Evolutionary conservation across 2,329 filamentous ascomycete genomes (phyloP).

Genomic region (Colletotrichum lentis): DNA sequence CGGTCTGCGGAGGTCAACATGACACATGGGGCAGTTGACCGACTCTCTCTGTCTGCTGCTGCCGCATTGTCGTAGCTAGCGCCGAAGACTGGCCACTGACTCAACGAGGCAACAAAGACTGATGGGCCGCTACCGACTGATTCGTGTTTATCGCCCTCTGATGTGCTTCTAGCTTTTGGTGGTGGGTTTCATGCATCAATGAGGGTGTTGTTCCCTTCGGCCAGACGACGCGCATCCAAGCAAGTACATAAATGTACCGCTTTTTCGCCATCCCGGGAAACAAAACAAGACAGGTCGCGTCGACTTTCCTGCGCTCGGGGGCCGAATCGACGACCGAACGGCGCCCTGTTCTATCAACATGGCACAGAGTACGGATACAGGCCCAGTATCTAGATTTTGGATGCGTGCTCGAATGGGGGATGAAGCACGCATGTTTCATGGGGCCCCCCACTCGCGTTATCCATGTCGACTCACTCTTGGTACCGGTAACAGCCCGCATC

Average conservation of each 20-base stretch:
- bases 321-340: constrained; percentile 1
- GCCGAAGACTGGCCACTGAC: constrained; percentile 18
- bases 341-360: not conserved
- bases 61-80: constrained; percentile 17
- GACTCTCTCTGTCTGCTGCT: constrained; percentile 16
- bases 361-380: constrained; percentile 17
- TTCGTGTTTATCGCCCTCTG: constrained; percentile 25
- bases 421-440: constrained; percentile 34
- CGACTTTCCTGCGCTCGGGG: not conserved
- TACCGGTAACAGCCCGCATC: constrained; percentile 23
- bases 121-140: constrained; percentile 25
- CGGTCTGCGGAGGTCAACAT: constrained; percentile 31
- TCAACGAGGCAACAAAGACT: constrained; percentile 24
- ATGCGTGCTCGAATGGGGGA: constrained; percentile 18
- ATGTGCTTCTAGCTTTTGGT: constrained; percentile 24
- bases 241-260: constrained; percentile 8
- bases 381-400: not conserved
- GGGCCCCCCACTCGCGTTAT: constrained; percentile 5
- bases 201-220: constrained; percentile 30
- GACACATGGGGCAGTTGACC: constrained; percentile 31
- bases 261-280: constrained; percentile 8
- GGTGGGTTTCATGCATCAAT: constrained; percentile 35
- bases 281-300: constrained; percentile 18
- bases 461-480: not conserved
- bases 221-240: not conserved